Evolutionary conservation across 2,329 filamentous ascomycete species (phyloP).

Genomic region (Arthrobotrys iridis): DNA sequence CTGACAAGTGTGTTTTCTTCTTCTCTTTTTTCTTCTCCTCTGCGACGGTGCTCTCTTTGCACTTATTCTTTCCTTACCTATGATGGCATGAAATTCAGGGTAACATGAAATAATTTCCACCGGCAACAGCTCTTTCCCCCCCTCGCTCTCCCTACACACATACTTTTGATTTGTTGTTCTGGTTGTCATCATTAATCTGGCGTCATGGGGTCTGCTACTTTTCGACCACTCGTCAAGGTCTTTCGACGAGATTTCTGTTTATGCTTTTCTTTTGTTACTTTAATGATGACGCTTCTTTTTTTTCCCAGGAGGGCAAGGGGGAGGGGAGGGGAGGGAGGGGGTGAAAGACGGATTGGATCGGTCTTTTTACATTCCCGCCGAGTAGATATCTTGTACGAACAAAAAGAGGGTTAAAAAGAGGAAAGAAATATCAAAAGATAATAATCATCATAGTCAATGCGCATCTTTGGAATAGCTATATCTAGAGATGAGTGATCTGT

Average conservation of each 20-base stretch:
- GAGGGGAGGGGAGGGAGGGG: conserved; percentile 60
- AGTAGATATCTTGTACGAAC: conserved; percentile 67
- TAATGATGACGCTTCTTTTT: conserved; percentile 59
- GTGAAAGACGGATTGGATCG: conserved; percentile 67
- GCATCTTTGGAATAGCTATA: not conserved
- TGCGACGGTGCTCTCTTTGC: not conserved
- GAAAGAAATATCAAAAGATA: not conserved
- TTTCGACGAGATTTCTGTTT: too few relatives aligned
- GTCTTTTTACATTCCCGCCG: not conserved
- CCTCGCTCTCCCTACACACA: not conserved
- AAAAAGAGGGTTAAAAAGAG: not conserved
- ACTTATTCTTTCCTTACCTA: not conserved
- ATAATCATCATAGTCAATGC: not conserved
- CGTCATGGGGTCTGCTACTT: not conserved
- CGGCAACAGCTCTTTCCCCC: too few relatives aligned
- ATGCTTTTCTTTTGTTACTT: not conserved
- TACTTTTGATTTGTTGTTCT: not conserved
- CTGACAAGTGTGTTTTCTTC: not conserved
- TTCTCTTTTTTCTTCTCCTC: not conserved
- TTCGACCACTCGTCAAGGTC: too few relatives aligned
- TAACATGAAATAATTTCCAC: too few relatives aligned
- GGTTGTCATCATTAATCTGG: conserved; percentile 7
- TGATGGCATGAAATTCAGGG: not conserved
- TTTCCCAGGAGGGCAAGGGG: not conserved
- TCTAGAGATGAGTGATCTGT: too few relatives aligned